phyloP scores from a whole-genome alignment of 768 basidiomycete species.

The Scleroderma citrinum region DNA sequence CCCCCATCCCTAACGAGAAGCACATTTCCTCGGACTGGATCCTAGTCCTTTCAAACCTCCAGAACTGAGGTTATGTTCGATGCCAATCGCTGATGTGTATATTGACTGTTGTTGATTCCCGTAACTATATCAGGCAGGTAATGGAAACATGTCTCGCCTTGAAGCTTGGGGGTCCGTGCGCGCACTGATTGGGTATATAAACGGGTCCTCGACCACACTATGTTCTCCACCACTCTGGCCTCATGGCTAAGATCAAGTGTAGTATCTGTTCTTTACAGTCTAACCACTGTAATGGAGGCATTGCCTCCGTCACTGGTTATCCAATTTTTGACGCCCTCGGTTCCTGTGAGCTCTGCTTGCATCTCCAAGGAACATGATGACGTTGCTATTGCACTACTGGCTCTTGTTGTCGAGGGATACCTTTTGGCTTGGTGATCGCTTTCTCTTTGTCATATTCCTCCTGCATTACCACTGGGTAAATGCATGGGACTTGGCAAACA shows the following conservation, averaged over 20 bases:
- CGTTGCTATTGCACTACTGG: background rate
- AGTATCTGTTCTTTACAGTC: constrained; percentile 25
- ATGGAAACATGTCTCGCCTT: background rate
- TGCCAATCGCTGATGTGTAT: too few species aligned
- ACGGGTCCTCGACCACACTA: background rate
- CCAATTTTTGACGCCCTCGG: constrained; percentile 50
- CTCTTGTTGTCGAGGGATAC: background rate
- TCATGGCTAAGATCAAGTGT: constrained; percentile 45
- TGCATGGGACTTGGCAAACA: background rate
- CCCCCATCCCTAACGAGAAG: too few species aligned
- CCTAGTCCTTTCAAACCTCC: too few species aligned
- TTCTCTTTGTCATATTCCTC: background rate
- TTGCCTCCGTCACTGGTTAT: constrained; percentile 32
- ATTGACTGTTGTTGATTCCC: background rate
- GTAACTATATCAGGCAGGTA: background rate
- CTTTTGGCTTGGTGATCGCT: background rate
- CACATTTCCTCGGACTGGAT: background rate
- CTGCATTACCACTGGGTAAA: background rate
- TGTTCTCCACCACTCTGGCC: constrained; percentile 28
- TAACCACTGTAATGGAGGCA: background rate
- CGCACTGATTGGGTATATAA: background rate
- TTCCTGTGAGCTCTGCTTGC: constrained; percentile 29
- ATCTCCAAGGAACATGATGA: constrained; percentile 13
- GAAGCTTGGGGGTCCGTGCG: background rate
- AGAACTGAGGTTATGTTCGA: too few species aligned